A percentile compares a stretch with the other conserved stretches of the same genome.
Conservation (phyloP, 768 basidiomycete genomes). For the Pisolithus orientalis region DNA sequence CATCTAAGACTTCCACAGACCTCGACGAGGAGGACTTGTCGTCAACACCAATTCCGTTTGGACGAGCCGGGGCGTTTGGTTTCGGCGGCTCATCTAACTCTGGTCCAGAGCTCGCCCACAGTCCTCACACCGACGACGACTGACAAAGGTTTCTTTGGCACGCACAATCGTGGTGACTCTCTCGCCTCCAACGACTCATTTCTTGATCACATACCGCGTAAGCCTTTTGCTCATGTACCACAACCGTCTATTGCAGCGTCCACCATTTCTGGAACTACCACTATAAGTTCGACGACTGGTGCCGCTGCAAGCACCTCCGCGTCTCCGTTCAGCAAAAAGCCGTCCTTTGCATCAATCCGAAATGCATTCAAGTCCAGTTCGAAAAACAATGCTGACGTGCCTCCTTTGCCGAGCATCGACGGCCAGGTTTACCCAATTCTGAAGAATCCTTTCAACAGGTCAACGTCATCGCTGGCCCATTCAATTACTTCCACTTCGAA, state of each 20-base stretch:
- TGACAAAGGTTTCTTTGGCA: constrained; percentile 54
- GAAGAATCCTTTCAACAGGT: constrained; percentile 79
- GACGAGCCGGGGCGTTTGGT: constrained; percentile 48
- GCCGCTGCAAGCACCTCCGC: constrained; percentile 4
- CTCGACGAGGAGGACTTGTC: constrained; percentile 71
- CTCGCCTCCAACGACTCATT: constrained; percentile 71
- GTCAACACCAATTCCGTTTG: constrained; percentile 63
- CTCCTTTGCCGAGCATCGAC: constrained; percentile 72
- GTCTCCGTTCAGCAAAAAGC: constrained; percentile 68
- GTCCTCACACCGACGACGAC: constrained; percentile 42
- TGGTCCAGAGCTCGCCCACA: constrained; percentile 64
- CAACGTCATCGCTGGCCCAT: constrained; percentile 66
- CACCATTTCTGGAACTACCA: constrained; percentile 12
- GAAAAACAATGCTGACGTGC: constrained; percentile 54
- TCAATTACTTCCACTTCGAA: constrained; percentile 33
- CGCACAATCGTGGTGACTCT: constrained; percentile 72
- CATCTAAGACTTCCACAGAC: constrained; percentile 37
- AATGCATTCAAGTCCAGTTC: constrained; percentile 70
- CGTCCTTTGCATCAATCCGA: constrained; percentile 81
- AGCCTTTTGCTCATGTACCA: constrained; percentile 64
- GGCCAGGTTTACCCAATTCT: constrained; percentile 58
- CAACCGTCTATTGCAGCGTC: constrained; percentile 64
- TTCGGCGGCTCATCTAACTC: constrained; percentile 36
- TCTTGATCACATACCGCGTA: constrained; percentile 50
- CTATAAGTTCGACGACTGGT: constrained; percentile 7